Evolutionary conservation across 495 filamentous ascomycete genomes (phyloP).

Genomic region (Polyplosphaeria fusca): DNA sequence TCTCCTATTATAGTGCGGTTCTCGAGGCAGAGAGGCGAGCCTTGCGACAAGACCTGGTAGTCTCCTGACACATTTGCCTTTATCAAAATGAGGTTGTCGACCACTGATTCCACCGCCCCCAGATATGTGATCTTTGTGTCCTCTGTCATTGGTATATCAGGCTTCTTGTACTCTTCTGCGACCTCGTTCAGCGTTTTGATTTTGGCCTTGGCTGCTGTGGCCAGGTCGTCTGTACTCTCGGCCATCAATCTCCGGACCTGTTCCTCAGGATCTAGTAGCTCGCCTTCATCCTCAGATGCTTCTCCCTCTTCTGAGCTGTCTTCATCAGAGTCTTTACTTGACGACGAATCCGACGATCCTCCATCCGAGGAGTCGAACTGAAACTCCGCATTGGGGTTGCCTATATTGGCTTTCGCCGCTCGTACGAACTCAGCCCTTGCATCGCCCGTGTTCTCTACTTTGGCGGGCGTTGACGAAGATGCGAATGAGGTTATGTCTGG

Average conservation of each 20-base stretch:
- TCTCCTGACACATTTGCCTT: conserved; percentile 76
- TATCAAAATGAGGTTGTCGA: conserved; percentile 74
- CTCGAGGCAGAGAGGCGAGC: conserved; percentile 77
- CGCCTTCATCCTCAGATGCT: conserved; percentile 53
- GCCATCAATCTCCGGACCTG: conserved; percentile 79
- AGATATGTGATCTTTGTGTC: conserved; percentile 73
- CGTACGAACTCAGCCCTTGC: conserved; percentile 41
- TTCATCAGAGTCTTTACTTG: conserved; percentile 51
- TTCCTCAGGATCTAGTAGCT: conserved; percentile 71
- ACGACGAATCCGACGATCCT: conserved; percentile 45
- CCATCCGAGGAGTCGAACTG: conserved; percentile 58
- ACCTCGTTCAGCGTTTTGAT: conserved; percentile 66
- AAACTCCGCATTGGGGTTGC: conserved; percentile 68
- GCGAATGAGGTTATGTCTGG: too few relatives aligned
- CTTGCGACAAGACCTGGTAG: conserved; percentile 74
- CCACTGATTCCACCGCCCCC: conserved; percentile 66
- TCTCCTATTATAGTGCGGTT: conserved; percentile 72
- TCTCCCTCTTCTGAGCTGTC: conserved; percentile 52
- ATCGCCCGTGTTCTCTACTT: neutral
- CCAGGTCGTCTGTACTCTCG: conserved; percentile 71
- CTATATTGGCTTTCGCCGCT: conserved; percentile 48
- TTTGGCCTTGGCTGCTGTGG: conserved; percentile 48
- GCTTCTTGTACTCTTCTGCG: conserved; percentile 67
- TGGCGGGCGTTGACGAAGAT: neutral
- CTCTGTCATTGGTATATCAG: conserved; percentile 66